Conservation (phyloP, 2,329 filamentous ascomycete species). For the Chaetomiaceae sp. region DNA sequence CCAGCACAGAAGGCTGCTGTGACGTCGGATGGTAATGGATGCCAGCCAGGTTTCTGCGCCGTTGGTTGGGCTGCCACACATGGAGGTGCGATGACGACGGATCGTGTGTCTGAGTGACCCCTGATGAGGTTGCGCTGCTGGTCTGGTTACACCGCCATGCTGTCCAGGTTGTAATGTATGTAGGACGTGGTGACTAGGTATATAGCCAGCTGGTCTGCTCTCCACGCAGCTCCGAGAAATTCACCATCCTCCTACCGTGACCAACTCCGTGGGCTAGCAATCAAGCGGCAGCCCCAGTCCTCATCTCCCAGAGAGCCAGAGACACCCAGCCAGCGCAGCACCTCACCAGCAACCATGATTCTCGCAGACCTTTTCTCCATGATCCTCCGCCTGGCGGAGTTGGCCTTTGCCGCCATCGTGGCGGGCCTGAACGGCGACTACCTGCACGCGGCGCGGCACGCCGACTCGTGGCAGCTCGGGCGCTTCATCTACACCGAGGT, state of each 20-base stretch:
- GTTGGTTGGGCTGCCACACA: not conserved
- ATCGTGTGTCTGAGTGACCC: no score
- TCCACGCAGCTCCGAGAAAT: not conserved
- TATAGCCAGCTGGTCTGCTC: not conserved
- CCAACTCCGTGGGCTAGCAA: no score
- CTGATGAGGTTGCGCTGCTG: no score
- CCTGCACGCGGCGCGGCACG: constrained; percentile 44
- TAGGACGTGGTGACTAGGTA: not conserved
- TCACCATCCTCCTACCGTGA: not conserved
- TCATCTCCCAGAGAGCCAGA: constrained; percentile 24
- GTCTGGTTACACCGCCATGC: no score
- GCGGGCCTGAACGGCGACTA: constrained; percentile 63
- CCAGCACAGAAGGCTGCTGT: no score
- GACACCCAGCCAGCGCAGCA: no score
- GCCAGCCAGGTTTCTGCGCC: not conserved
- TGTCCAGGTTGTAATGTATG: no score
- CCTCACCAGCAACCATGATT: constrained; percentile 34
- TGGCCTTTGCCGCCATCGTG: constrained; percentile 66
- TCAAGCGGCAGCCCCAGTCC: no score
- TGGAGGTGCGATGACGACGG: not conserved
- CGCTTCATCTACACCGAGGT: constrained; percentile 72
- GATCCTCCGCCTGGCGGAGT: constrained; percentile 50
- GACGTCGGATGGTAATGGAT: no score
- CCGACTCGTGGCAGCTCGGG: constrained; percentile 48
- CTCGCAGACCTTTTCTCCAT: constrained; percentile 50